Evolutionary conservation across 805 yeast genomes (phyloP), one percentile per base, ranked within the genome.

Genomic region (Wickerhamomyces rabaulensis): DNA sequence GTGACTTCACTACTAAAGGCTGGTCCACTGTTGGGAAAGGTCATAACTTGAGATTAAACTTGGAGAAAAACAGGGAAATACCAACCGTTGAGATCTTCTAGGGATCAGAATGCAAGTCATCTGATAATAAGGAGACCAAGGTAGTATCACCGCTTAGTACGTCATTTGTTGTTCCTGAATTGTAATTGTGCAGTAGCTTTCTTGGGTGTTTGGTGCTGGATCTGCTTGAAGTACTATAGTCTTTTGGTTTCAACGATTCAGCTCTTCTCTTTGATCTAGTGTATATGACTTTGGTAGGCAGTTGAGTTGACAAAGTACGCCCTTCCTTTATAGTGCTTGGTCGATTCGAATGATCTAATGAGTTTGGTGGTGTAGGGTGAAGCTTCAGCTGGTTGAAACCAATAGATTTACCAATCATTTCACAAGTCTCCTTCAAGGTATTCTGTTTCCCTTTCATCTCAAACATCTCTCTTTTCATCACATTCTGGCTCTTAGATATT

Each of bases 1-100:
- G 67, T 12, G 61, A 68, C 1, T 64, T 82, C 46, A 52, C 59
- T 2, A 46, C 56, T 2, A 43, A 55, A 6, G 76, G 75, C 16
- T 51, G 51, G 23, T 31, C 37, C 35, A 40, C 60, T 41, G 57
- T 41, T 1, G 42, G 45, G 23, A 43, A 45, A 31, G 49, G 44
- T 3, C 45, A 42, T 6, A 56, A 57, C 26, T 37, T 58, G 38
- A 53, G 48, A 36, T 16, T 60, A 22, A 47, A 49, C 19, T 29
- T 60, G 7, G 54, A 51, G 25, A 31, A 44, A 10, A 21, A 47
- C 10, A 52, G 64, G 50, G 41, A 37, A 4, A 43, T 60, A 16
- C 41, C 23, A 7, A 44, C 27, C 2, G 42, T 44, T 6, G 49
- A 52, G 17, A 10, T 40, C 25, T 41, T 35, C 39, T 26, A 43